phyloP scores from a whole-genome alignment of 306 rosid species.

The Cucurbita argyrosperma region DNA sequence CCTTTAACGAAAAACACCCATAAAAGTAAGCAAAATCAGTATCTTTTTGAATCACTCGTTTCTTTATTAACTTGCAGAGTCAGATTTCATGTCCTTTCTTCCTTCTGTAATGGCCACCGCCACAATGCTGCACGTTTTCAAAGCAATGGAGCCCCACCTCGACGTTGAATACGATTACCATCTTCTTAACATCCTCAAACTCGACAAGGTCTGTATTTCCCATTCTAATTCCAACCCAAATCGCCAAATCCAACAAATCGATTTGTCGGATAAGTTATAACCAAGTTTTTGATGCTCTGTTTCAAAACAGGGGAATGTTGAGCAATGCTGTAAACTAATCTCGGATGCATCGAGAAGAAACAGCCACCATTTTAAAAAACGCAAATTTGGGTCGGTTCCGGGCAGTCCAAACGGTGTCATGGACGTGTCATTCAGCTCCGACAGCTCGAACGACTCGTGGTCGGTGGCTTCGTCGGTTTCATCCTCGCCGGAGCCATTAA shows the following conservation, averaged over 20 bases:
- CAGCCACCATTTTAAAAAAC: constrained; percentile 30
- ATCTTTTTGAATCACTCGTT: neutral
- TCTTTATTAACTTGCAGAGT: constrained; percentile 29
- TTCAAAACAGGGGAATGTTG: constrained; percentile 44
- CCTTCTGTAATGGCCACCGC: constrained; percentile 77
- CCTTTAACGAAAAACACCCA: neutral
- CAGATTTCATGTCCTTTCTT: constrained; percentile 40
- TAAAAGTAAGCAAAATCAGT: neutral
- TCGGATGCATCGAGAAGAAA: constrained; percentile 15
- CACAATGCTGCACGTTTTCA: constrained; percentile 60
- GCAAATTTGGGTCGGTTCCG: constrained; percentile 47
- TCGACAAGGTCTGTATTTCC: constrained; percentile 40
- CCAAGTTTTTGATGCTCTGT: neutral
- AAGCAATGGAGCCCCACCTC: constrained; percentile 43
- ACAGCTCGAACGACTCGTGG: constrained; percentile 79
- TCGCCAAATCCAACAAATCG: neutral
- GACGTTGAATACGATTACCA: constrained; percentile 38
- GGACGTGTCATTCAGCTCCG: constrained; percentile 62
- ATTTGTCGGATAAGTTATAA: neutral
- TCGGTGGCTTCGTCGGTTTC: constrained; percentile 38
- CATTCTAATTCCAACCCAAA: neutral
- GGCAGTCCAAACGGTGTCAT: constrained; percentile 78
- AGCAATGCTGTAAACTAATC: constrained; percentile 44
- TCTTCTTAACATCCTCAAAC: constrained; percentile 43
- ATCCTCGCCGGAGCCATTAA: constrained; percentile 59